Evolutionary conservation across 257 asterid species (phyloP), one percentile per base, ranked within the genome.

Genomic region (Eustoma russellianum): DNA sequence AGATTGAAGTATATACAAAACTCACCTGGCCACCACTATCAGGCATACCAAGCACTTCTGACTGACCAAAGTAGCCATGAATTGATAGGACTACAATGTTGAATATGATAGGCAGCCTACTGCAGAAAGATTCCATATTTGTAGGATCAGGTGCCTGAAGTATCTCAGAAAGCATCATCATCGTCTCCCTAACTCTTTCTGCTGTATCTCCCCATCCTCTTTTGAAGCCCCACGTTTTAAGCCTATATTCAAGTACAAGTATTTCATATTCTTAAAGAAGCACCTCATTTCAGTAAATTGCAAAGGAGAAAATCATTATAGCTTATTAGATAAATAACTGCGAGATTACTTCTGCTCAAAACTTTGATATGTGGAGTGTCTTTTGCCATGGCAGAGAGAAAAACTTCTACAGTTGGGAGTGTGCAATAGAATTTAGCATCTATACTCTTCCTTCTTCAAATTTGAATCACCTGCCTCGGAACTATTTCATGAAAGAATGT

Each of bases 21-120:
- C 46, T 41, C 19, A 85, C 95, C 95, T 83, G 95, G 61, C 94
- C 95, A 48, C 94, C 94, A 5, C 89, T 83, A 65, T 87, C 93
- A 17, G 96, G 96, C 70, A 83, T 76, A 13, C 96, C 94, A 35
- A 87, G 88, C 2, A 87, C 96, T 70, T 79, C 83, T 7, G 92
- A 83, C 73, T 87, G 96, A 41, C 94, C 96, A 67, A 87, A 87
- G 67, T 83, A 87, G 59, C 96, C 94, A 45, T 87, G 96, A 66
- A 87, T 67, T 1, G 94, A 87, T 71, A 79, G 77, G 62, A 87
- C 67, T 11, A 81, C 96, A 24, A 87, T 54, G 70, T 87, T 81
- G 77, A 75, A 87, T 40, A 69, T 70, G 46, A 64, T 68, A 0
- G 94, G 94, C 66, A 83, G 77, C 68, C 89, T 64, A 48, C 87